A percentile compares a stretch with the other conserved stretches of the same genome.
Evolutionary conservation across 1,139 yeast species (phyloP).

Genomic region (Fermentozyma sake): DNA sequence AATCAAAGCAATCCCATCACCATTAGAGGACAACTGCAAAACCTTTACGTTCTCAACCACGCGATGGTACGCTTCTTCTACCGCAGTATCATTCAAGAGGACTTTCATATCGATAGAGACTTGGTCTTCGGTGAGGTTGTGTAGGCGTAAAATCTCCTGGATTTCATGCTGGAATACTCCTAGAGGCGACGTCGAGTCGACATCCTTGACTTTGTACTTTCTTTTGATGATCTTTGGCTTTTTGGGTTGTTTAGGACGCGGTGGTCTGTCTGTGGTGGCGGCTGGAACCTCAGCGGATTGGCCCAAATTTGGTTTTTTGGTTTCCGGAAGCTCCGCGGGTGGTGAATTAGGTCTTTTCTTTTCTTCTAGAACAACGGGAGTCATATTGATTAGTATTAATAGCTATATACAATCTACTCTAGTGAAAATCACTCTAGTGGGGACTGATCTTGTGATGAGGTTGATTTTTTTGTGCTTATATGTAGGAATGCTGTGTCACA

Average conservation of each 20-base stretch:
- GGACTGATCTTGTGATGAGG: too few species aligned
- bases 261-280: neutral
- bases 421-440: too few species aligned
- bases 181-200: slow-evolving; percentile 74
- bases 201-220: slow-evolving; percentile 54
- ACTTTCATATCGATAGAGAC: slow-evolving; percentile 61
- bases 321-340: slow-evolving; percentile 4
- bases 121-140: slow-evolving; percentile 40
- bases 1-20: slow-evolving; percentile 70
- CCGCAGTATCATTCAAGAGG: slow-evolving; percentile 56
- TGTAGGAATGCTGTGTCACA: too few species aligned
- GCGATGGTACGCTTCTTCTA: slow-evolving; percentile 55
- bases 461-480: too few species aligned
- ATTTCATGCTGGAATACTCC: slow-evolving; percentile 81
- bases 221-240: slow-evolving; percentile 25
- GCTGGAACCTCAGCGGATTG: slow-evolving; percentile 1
- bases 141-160: slow-evolving; percentile 46
- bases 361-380: slow-evolving; percentile 10
- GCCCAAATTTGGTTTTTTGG: slow-evolving; percentile 5
- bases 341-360: slow-evolving; percentile 10
- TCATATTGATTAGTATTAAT: too few species aligned
- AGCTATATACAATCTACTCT: too few species aligned
- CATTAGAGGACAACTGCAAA: slow-evolving; percentile 62
- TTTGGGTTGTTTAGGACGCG: slow-evolving; percentile 12
- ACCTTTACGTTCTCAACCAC: slow-evolving; percentile 55